A percentile compares a stretch with the other conserved stretches of the same genome.
These are phyloP conservation scores for Boeremia lycopersici DNA, from an alignment of 2,329 filamentous ascomycete genomes.

Conservation along the genomic window DNA sequence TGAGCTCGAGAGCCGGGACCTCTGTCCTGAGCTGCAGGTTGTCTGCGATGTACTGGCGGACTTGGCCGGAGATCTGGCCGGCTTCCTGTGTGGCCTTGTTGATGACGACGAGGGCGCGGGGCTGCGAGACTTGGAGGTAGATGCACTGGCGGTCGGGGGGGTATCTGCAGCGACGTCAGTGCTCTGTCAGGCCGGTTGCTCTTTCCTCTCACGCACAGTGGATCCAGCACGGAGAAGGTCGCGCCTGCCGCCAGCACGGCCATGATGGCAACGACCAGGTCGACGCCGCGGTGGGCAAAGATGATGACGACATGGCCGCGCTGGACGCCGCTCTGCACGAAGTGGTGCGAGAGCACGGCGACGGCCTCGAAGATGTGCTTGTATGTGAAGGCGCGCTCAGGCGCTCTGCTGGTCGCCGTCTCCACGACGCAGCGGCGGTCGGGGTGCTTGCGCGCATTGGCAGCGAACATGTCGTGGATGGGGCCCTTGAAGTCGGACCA, in stretches of 20 bases:
- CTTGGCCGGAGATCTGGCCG: constrained; percentile 65
- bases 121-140: constrained; percentile 79
- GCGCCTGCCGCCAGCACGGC: constrained; percentile 67
- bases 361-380: constrained; percentile 84
- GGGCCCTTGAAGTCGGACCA: constrained; percentile 70
- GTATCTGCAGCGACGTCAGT: constrained; percentile 59
- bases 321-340: constrained; percentile 73
- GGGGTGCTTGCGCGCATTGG: constrained; percentile 71
- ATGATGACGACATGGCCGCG: constrained; percentile 93
- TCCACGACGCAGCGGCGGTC: constrained; percentile 72
- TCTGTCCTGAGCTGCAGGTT: constrained; percentile 74
- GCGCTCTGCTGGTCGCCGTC: constrained; percentile 59
- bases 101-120: constrained; percentile 74
- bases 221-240: constrained; percentile 73
- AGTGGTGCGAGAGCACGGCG: constrained; percentile 79
- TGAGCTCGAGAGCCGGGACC: constrained; percentile 74
- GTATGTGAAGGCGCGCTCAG: constrained; percentile 77
- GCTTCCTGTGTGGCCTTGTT: constrained; percentile 72
- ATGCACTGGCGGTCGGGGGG: constrained; percentile 81
- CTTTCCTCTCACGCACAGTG: constrained; percentile 62
- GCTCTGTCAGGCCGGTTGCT: neutral
- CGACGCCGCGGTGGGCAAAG: constrained; percentile 82
- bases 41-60: constrained; percentile 71
- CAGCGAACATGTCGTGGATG: constrained; percentile 73
- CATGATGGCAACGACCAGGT: constrained; percentile 80